Conservation (phyloP, 805 yeast species). For the Saccharomycopsis olivae region DNA sequence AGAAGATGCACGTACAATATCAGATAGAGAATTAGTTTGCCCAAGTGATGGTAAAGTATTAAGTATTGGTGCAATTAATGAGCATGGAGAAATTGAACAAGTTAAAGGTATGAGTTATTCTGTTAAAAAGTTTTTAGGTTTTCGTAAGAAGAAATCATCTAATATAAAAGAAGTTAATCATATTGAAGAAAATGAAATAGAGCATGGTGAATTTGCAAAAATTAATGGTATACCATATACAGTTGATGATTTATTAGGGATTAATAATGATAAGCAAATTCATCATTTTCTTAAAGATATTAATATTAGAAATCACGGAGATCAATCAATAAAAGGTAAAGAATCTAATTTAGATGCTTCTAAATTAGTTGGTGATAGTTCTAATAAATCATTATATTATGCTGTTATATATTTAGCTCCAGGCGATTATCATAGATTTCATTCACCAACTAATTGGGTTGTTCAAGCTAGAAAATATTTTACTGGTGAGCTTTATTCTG, state of each 20-base stretch:
- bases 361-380: slow-evolving; percentile 12
- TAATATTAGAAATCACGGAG: slow-evolving; percentile 56
- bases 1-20: slow-evolving; percentile 71
- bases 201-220: slow-evolving; percentile 68
- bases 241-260: slow-evolving; percentile 55
- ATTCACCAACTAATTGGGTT: slow-evolving; percentile 95
- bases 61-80: slow-evolving; percentile 66
- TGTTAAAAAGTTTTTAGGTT: slow-evolving; percentile 78
- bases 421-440: slow-evolving; percentile 96
- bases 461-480: slow-evolving; percentile 88
- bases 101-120: slow-evolving; percentile 95
- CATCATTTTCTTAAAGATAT: slow-evolving; percentile 36
- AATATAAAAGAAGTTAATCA: slow-evolving; percentile 19
- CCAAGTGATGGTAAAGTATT: slow-evolving; percentile 92
- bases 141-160: slow-evolving; percentile 30
- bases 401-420: slow-evolving; percentile 95
- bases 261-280: slow-evolving; percentile 31
- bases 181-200: slow-evolving; percentile 30
- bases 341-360: slow-evolving; percentile 13
- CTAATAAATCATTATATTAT: slow-evolving; percentile 55
- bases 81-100: slow-evolving; percentile 85
- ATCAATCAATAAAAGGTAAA: slow-evolving; percentile 23
- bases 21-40: slow-evolving; percentile 57
- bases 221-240: slow-evolving; percentile 66
- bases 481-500: slow-evolving; percentile 90